Evolutionary conservation across 2,329 filamentous ascomycete species (phyloP).

Genomic region (Didymella pinodella): DNA sequence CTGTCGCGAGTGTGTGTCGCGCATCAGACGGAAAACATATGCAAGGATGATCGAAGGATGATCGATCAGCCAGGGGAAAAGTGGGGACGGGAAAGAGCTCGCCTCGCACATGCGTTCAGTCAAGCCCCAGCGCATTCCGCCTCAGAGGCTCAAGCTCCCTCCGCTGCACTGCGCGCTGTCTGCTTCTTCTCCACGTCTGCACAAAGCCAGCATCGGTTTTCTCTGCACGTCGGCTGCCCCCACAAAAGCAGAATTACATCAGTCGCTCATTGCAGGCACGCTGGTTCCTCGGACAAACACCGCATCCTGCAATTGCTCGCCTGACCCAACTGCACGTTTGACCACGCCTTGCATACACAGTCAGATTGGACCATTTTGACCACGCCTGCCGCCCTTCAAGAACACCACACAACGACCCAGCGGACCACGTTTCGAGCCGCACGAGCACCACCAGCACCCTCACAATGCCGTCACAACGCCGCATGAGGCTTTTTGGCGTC

Average conservation of each 20-base stretch:
- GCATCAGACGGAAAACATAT: conserved; percentile 3
- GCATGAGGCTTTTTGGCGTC: conserved; percentile 72
- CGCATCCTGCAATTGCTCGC: conserved; percentile 18
- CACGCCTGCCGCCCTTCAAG: background rate
- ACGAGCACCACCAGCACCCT: conserved; percentile 4
- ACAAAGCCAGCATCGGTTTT: background rate
- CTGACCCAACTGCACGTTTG: conserved; percentile 11
- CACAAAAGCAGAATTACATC: background rate
- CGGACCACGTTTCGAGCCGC: background rate
- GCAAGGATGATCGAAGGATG: conserved; percentile 2
- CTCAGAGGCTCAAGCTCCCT: background rate
- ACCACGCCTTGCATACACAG: conserved; percentile 21
- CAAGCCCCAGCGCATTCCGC: conserved; percentile 19
- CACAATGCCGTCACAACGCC: conserved; percentile 60
- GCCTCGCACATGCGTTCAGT: conserved; percentile 22
- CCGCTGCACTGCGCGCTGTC: background rate
- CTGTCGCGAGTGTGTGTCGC: conserved; percentile 7
- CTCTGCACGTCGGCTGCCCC: background rate
- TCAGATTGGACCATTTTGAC: background rate
- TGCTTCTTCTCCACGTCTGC: background rate
- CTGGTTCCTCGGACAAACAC: conserved; percentile 13
- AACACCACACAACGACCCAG: background rate
- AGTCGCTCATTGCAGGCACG: conserved; percentile 9
- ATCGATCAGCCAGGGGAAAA: conserved; percentile 14
- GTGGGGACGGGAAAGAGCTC: conserved; percentile 9